Evolutionary conservation across 2,329 filamentous ascomycete genomes (phyloP), one percentile per base, ranked within the genome.

Genomic region (Decorospora gaudefroyi): DNA sequence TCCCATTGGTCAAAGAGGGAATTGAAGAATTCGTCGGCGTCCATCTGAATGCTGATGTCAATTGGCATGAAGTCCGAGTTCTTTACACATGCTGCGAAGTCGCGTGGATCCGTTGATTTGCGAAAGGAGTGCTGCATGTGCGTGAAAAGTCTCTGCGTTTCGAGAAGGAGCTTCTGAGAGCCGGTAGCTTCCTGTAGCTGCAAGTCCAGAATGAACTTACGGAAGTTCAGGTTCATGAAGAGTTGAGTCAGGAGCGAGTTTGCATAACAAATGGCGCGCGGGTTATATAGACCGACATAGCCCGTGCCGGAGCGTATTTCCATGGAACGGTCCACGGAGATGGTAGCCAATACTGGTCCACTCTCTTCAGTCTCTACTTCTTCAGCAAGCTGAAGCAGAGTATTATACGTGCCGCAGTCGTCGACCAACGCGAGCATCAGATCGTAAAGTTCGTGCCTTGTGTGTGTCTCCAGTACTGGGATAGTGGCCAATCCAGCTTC

Each of bases 1-100:
- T 99, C 95, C 81, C 90, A 90, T 17, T 90, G 83, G 68, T 95
- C 90, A 59, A 97, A 93, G 0, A 99, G 79, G 4, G 96, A 79
- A 61, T 93, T 96, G 74, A 95, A 97, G 67, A 97, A 99, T 67
- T 96, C 91, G 58, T 97, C 93, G 4, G 96, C 93, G 65, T 99
- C 93, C 89, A 99, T 97, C 69, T 99, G 93, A 46, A 88, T 83
- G 42, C 85, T 83, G 17, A 95, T 85, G 68, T 97, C 90, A 51
- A 99, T 95, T 11, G 82, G 78, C 2, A 84, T 80, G 45, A 90
- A 87, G 23, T 95, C 89, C 45, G 91, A 92, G 0, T 87, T 92
- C 57, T 83, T 86, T 61, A 97, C 89, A 27, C 83, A 85, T 22
- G 78, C 77, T 10, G 93, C 87, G 51, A 95, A 84, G 1, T 77